Conservation (phyloP, 176 grass and related monocot genomes). For the Rhynchospora breviuscula region DNA sequence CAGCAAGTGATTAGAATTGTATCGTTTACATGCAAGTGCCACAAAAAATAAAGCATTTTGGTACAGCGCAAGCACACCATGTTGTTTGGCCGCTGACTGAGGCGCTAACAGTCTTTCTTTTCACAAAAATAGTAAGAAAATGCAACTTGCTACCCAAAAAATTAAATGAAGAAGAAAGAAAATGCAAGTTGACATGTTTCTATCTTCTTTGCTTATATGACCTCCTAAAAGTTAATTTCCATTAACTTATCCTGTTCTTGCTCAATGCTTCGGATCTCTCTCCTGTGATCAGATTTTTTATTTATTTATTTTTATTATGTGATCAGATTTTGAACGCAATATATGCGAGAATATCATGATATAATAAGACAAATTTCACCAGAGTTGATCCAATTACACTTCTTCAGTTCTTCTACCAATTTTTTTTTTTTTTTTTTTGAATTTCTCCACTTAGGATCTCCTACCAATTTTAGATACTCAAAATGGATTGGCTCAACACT, state of each 20-base stretch:
- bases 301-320: background rate
- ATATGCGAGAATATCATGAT: background rate
- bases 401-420: too few species aligned
- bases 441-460: too few species aligned
- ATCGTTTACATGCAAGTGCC: background rate
- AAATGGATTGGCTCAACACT: background rate
- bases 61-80: background rate
- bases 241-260: background rate
- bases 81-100: background rate
- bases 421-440: too few species aligned
- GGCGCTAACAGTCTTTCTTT: background rate
- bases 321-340: background rate
- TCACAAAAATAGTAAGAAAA: background rate
- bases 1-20: background rate
- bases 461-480: background rate
- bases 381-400: background rate
- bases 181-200: background rate
- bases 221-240: background rate
- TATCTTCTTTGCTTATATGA: background rate
- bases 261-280: background rate
- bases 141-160: background rate
- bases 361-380: background rate
- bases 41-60: background rate
- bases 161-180: background rate
- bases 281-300: background rate